A percentile compares a stretch with the other conserved stretches of the same genome.
These are phyloP conservation scores for Sporothrix euskadiensis DNA, from an alignment of 2,329 filamentous ascomycete genomes.

Conservation along the genomic window DNA sequence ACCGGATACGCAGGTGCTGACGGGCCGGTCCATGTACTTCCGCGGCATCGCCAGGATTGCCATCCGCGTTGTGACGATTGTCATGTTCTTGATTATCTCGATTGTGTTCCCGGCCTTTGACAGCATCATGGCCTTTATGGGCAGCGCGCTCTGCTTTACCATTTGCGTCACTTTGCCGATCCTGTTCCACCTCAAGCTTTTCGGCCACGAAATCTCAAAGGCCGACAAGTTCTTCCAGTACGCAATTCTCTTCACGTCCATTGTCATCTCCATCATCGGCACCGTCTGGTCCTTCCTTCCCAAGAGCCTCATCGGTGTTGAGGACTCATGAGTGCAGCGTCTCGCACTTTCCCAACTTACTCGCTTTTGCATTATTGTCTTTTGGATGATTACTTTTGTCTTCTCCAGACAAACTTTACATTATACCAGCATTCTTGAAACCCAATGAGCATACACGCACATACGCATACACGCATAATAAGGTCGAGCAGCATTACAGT, in stretches of 20 bases:
- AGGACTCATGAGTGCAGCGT: conserved; percentile 35
- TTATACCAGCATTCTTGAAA: conserved; percentile 21
- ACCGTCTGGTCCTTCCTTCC: conserved; percentile 89
- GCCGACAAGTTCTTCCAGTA: conserved; percentile 68
- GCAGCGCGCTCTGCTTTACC: conserved; percentile 85
- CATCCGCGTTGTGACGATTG: conserved; percentile 65
- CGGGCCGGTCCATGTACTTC: conserved; percentile 58
- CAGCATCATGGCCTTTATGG: conserved; percentile 87
- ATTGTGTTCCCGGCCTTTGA: conserved; percentile 74
- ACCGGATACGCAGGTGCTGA: conserved; percentile 48
- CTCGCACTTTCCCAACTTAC: background rate
- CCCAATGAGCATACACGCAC: background rate
- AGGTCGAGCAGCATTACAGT: conserved; percentile 6
- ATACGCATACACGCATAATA: conserved; percentile 6
- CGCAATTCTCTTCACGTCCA: conserved; percentile 67
- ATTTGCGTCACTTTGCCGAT: conserved; percentile 91
- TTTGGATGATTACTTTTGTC: background rate
- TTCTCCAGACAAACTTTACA: conserved; percentile 4
- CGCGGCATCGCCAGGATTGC: conserved; percentile 59
- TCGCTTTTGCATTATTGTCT: background rate
- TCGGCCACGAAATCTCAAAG: conserved; percentile 66
- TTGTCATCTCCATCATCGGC: conserved; percentile 69
- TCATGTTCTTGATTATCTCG: conserved; percentile 75
- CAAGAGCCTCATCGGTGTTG: conserved; percentile 66
- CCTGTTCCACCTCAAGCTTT: conserved; percentile 87